Evolutionary conservation across 2,329 filamentous ascomycete genomes (phyloP).

Genomic region (Orbilia blumenaviensis): DNA sequence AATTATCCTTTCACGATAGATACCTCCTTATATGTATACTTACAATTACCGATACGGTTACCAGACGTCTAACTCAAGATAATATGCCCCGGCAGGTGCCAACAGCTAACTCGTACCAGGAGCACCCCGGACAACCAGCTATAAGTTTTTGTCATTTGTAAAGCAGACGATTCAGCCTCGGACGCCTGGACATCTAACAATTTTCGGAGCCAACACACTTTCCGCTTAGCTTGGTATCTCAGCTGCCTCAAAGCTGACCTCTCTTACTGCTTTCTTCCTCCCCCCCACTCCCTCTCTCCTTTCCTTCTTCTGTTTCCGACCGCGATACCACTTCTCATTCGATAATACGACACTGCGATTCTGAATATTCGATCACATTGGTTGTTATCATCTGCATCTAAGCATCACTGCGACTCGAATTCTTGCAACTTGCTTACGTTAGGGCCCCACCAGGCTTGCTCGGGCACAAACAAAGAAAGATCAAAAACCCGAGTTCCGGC

Average conservation of each 20-base stretch:
- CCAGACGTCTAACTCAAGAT: too few relatives aligned
- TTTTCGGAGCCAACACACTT: conserved; percentile 17
- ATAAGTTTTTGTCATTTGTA: neutral
- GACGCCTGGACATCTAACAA: conserved; percentile 7
- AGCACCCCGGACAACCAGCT: too few relatives aligned
- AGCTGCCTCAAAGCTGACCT: conserved; percentile 24
- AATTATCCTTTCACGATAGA: too few relatives aligned
- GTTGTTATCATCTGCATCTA: neutral
- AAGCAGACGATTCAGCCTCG: neutral
- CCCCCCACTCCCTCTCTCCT: neutral
- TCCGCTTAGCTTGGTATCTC: conserved; percentile 35
- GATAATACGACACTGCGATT: conserved; percentile 1
- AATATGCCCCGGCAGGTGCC: too few relatives aligned
- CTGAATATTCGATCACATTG: neutral
- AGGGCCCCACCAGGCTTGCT: neutral
- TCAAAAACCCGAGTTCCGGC: conserved; percentile 1
- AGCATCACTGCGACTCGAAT: too few relatives aligned
- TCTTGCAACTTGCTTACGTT: neutral
- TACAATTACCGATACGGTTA: too few relatives aligned
- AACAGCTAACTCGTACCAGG: too few relatives aligned
- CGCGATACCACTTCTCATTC: conserved; percentile 5
- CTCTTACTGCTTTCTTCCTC: neutral
- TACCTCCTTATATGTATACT: too few relatives aligned
- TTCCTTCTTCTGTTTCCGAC: conserved; percentile 6
- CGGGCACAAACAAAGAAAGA: conserved; percentile 2